A percentile compares a stretch with the other conserved stretches of the same genome.
Evolutionary conservation across 2,329 filamentous ascomycete species (phyloP).

Genomic region (Drechslerella coelobrocha): DNA sequence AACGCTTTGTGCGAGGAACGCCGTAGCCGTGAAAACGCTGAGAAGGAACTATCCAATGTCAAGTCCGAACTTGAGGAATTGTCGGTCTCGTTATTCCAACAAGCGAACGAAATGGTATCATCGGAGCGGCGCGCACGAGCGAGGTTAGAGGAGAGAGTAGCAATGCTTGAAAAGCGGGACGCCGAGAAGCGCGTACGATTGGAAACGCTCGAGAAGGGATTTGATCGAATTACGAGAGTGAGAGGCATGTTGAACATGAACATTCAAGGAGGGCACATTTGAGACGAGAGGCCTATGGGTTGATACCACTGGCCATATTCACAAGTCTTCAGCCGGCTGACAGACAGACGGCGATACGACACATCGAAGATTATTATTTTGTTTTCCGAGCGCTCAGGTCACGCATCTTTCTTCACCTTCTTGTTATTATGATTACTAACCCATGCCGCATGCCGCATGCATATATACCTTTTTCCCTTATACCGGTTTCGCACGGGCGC

Average conservation of each 20-base stretch:
- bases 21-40: slow-evolving; percentile 70
- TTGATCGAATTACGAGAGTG: slow-evolving; percentile 74
- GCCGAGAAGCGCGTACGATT: slow-evolving; percentile 72
- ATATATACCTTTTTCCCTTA: not conserved
- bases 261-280: slow-evolving; percentile 51
- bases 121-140: slow-evolving; percentile 74
- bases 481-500: slow-evolving; percentile 9
- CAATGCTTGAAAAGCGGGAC: slow-evolving; percentile 72
- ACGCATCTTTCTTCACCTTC: not conserved
- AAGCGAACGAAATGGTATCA: slow-evolving; percentile 88
- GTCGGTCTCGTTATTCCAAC: slow-evolving; percentile 75
- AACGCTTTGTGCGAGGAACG: slow-evolving; percentile 65
- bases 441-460: not conserved
- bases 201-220: slow-evolving; percentile 73
- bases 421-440: slow-evolving; percentile 1
- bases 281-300: not conserved
- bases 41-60: slow-evolving; percentile 71
- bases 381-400: not conserved
- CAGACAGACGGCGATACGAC: not conserved
- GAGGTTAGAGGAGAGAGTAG: slow-evolving; percentile 73
- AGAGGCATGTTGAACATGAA: slow-evolving; percentile 67
- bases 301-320: not conserved
- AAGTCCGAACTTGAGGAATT: slow-evolving; percentile 79
- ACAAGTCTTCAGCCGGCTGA: not conserved
- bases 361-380: not conserved